Evolutionary conservation across 768 basidiomycete species (phyloP).

Genomic region (Rhodocollybia butyracea): DNA sequence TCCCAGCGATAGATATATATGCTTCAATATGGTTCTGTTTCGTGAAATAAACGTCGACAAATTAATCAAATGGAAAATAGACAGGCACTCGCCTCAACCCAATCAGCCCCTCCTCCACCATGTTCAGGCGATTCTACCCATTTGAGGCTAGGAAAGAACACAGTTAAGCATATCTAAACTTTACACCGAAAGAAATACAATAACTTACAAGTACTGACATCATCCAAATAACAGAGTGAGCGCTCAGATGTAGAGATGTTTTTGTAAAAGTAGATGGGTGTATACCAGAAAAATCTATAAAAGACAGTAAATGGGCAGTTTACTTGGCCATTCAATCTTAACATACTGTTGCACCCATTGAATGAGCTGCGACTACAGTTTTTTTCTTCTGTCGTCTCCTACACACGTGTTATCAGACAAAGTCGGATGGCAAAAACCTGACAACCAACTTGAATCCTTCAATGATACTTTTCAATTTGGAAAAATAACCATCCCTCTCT

Average conservation of each 20-base stretch:
- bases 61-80: not conserved
- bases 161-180: not conserved
- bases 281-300: constrained; percentile 46
- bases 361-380: constrained; percentile 81
- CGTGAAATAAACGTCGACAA: not conserved
- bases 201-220: constrained; percentile 78
- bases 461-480: constrained; percentile 73
- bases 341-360: constrained; percentile 80
- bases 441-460: constrained; percentile 68
- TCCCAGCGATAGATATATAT: constrained; percentile 81
- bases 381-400: constrained; percentile 73
- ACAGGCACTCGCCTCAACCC: constrained; percentile 75
- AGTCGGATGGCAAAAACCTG: not conserved
- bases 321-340: not conserved
- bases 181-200: not conserved
- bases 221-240: constrained; percentile 1
- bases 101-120: constrained; percentile 78
- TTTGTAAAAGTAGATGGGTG: constrained; percentile 14
- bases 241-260: constrained; percentile 4
- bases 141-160: constrained; percentile 59
- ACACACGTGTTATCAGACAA: not conserved
- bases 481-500: constrained; percentile 87
- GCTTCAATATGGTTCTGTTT: constrained; percentile 74
- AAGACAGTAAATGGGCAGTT: constrained; percentile 1
- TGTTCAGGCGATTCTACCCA: constrained; percentile 91